Evolutionary conservation across 2,329 filamentous ascomycete genomes (phyloP).

Genomic region (Epichloe hybrida): DNA sequence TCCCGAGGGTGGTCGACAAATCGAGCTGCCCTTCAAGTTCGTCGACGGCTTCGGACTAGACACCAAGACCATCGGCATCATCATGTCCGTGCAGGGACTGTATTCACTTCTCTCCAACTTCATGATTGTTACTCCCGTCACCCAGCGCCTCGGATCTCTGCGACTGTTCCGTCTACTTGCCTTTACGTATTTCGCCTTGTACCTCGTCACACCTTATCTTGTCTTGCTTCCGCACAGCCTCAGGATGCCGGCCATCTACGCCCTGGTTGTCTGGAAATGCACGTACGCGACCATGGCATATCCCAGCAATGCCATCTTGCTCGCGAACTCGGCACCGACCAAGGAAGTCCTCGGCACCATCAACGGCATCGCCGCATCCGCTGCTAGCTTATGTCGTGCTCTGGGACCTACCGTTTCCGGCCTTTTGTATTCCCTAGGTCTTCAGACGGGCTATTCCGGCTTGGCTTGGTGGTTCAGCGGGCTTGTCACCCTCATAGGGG

Average conservation of each 20-base stretch:
- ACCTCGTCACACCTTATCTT: conserved; percentile 78
- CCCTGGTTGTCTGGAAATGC: conserved; percentile 79
- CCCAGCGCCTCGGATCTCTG: conserved; percentile 61
- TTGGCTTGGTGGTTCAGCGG: conserved; percentile 90
- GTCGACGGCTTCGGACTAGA: conserved; percentile 72
- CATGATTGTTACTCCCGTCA: conserved; percentile 68
- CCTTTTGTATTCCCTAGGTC: conserved; percentile 66
- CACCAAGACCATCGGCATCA: conserved; percentile 72
- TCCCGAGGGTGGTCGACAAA: conserved; percentile 32
- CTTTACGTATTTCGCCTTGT: conserved; percentile 73
- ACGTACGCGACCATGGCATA: conserved; percentile 85
- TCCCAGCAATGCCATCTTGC: conserved; percentile 76
- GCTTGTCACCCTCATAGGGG: conserved; percentile 60
- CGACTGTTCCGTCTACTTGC: conserved; percentile 72
- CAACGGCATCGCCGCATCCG: conserved; percentile 84
- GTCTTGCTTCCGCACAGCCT: conserved; percentile 63
- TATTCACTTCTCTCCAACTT: conserved; percentile 83
- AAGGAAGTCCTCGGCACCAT: conserved; percentile 77
- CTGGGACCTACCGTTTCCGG: conserved; percentile 84
- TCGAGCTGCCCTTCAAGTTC: conserved; percentile 71
- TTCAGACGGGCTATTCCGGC: conserved; percentile 70
- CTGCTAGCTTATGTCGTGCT: conserved; percentile 75
- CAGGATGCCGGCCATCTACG: conserved; percentile 62
- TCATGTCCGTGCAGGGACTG: conserved; percentile 76
- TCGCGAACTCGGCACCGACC: conserved; percentile 77